Percentiles rank a stretch among this genome's conserved stretches.
These are phyloP conservation scores for Castanospermum australe DNA, from an alignment of 306 rosid species.

Conservation along the genomic window DNA sequence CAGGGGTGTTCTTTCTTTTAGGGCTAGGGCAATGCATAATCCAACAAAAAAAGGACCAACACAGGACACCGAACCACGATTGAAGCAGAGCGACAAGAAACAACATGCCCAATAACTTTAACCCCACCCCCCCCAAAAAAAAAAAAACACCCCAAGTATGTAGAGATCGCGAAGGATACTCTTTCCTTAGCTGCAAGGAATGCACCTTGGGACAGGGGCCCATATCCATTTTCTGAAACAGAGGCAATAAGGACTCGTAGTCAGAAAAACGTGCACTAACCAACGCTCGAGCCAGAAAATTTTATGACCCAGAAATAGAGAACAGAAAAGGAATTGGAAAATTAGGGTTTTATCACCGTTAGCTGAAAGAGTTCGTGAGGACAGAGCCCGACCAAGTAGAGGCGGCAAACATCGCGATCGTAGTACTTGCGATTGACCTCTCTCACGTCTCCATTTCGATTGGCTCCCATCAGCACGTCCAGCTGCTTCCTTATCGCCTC, in stretches of 20 bases:
- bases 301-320: background rate
- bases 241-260: background rate
- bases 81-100: background rate
- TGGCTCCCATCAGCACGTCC: slow-evolving; percentile 97
- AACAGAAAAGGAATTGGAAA: background rate
- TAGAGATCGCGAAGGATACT: slow-evolving; percentile 74
- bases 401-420: slow-evolving; percentile 96
- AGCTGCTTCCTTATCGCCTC: slow-evolving; percentile 97
- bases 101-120: background rate
- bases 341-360: slow-evolving; percentile 56
- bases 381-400: slow-evolving; percentile 93
- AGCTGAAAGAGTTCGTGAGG: slow-evolving; percentile 97
- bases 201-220: slow-evolving; percentile 98
- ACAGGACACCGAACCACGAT: background rate
- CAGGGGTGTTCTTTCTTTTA: too few species aligned
- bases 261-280: background rate
- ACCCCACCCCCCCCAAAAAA: too few species aligned
- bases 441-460: slow-evolving; percentile 96
- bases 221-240: slow-evolving; percentile 98
- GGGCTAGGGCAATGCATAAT: too few species aligned
- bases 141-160: background rate
- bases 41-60: background rate
- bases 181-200: slow-evolving; percentile 97
- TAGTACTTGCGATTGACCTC: slow-evolving; percentile 96
- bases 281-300: background rate